Percentiles rank a stretch among this genome's conserved stretches.
These are phyloP conservation scores for Penicillium fimorum DNA, from an alignment of 495 filamentous ascomycete genomes.

Conservation along the genomic window DNA sequence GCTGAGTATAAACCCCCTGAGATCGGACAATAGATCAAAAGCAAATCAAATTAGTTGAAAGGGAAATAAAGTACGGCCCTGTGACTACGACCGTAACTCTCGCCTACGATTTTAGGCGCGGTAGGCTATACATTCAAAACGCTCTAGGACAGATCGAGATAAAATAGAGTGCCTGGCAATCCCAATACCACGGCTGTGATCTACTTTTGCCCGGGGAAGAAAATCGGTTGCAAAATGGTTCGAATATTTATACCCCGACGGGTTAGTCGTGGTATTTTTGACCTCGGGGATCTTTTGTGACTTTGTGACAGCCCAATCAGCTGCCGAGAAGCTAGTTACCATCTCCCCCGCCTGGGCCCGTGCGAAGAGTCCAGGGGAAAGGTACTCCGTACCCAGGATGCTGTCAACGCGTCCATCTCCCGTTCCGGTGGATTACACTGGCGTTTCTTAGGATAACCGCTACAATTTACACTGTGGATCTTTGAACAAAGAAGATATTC, in stretches of 20 bases:
- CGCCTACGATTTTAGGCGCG: not conserved
- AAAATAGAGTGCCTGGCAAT: conserved; percentile 2
- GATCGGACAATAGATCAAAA: conserved; percentile 18
- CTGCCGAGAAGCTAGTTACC: not conserved
- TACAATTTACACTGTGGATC: not conserved
- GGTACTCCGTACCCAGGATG: conserved; percentile 21
- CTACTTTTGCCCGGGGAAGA: not conserved
- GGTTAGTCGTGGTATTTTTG: conserved; percentile 28
- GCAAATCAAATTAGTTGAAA: not conserved
- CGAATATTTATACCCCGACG: conserved; percentile 11
- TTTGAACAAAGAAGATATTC: conserved; percentile 1
- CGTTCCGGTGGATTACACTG: conserved; percentile 15
- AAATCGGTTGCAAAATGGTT: conserved; percentile 16
- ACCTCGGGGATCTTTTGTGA: not conserved
- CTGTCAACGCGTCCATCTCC: conserved; percentile 30
- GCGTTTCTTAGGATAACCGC: conserved; percentile 2
- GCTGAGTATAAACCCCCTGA: conserved; percentile 21
- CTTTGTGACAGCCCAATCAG: conserved; percentile 16
- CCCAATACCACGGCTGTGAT: conserved; percentile 4
- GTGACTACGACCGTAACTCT: conserved; percentile 5
- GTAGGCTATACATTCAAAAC: not conserved
- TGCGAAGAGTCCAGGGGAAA: conserved; percentile 22
- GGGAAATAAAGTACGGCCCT: conserved; percentile 11
- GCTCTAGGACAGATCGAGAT: conserved; percentile 25
- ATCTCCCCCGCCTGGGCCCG: conserved; percentile 9